Evolutionary conservation across 306 rosid species (phyloP), one percentile per base, ranked within the genome.

Genomic region (Ceratonia siliqua): DNA sequence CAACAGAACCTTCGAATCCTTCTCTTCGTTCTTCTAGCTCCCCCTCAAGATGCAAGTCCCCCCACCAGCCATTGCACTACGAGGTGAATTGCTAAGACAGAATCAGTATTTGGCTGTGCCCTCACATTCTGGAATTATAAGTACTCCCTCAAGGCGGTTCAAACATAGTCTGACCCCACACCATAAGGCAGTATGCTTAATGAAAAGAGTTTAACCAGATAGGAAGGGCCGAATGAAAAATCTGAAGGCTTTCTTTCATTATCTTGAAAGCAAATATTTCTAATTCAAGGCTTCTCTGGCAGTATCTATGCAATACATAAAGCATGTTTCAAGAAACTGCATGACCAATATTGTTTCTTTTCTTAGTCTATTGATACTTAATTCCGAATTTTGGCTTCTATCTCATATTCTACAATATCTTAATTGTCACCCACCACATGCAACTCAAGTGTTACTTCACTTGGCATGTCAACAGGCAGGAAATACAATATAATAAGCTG

Each of bases 361-460:
- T 50, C 46, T 39, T 70, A 13, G 64, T 41, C 65, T 62, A 52
- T 38, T 63, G 17, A 42, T 41, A 52, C 6, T 15, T 62, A 33
- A 30, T 3, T 62, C 68, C 62, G 35, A 66, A 78, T 20, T 67
- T 71, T 66, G 22, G 70, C 39, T 55, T 54, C 27, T 77, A 17
- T 78, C 30, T 14, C 61, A 33, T 35, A 43, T 41, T 70, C 48
- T 38, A 61, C 72, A 38, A 62, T 61, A 38, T 39, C 62, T 61
- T 25, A 68, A 12, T 56, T 33, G 18, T 45, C 49, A 78, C 46
- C 24, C 41, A 38, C 32, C 5, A 64, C 18, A 64, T 56, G 32
- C 27, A 30, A 57, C 55, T 72, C n/a, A 54, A 24, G 36, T 33
- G 62, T 35, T 21, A 72, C 45, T 45, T n/a, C n/a, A n/a, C n/a